Conservation (phyloP, 108 stramenopile species). For the Cyclostephanos invisitatus region DNA sequence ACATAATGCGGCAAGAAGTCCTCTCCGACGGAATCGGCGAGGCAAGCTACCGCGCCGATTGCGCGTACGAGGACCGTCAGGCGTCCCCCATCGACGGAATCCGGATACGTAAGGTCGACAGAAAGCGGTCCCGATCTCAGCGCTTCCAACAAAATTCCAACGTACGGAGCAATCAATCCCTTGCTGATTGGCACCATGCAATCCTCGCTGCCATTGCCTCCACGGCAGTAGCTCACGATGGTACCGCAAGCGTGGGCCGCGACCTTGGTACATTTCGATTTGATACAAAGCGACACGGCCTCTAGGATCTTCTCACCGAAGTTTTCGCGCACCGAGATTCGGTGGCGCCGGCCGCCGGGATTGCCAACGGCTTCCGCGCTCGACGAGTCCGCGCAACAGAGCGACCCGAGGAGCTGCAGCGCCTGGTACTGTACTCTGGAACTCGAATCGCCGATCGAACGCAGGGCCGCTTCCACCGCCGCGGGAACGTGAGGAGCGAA, state of each 20-base stretch:
- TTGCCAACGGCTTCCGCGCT: slow-evolving; percentile 24
- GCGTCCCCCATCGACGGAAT: slow-evolving; percentile 39
- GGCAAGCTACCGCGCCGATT: slow-evolving; percentile 66
- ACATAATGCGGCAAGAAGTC: slow-evolving; percentile 68
- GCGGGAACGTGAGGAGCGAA: slow-evolving; percentile 59
- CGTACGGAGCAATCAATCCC: slow-evolving; percentile 47
- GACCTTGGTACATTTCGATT: slow-evolving; percentile 61
- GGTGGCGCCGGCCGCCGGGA: slow-evolving; percentile 9
- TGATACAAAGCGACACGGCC: slow-evolving; percentile 32
- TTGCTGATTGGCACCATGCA: slow-evolving; percentile 42
- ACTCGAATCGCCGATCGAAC: slow-evolving; percentile 36
- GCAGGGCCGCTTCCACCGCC: slow-evolving; percentile 53
- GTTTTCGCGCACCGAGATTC: slow-evolving; percentile 27
- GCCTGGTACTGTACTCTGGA: slow-evolving; percentile 67
- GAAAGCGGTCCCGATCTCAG: slow-evolving; percentile 67
- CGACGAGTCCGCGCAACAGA: slow-evolving; percentile 48
- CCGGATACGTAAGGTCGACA: slow-evolving; percentile 34
- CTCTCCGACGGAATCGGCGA: slow-evolving; percentile 68
- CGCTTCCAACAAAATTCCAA: slow-evolving; percentile 53
- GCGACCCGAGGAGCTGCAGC: slow-evolving; percentile 62
- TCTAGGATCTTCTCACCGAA: slow-evolving; percentile 45
- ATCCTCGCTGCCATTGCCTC: slow-evolving; percentile 32
- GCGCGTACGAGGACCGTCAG: slow-evolving; percentile 62
- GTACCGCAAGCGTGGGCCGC: slow-evolving; percentile 61
- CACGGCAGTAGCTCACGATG: slow-evolving; percentile 70